These are phyloP conservation scores for Phytophthora citrophthora DNA, from an alignment of 352 stramenopile genomes.

Conservation along the genomic window DNA sequence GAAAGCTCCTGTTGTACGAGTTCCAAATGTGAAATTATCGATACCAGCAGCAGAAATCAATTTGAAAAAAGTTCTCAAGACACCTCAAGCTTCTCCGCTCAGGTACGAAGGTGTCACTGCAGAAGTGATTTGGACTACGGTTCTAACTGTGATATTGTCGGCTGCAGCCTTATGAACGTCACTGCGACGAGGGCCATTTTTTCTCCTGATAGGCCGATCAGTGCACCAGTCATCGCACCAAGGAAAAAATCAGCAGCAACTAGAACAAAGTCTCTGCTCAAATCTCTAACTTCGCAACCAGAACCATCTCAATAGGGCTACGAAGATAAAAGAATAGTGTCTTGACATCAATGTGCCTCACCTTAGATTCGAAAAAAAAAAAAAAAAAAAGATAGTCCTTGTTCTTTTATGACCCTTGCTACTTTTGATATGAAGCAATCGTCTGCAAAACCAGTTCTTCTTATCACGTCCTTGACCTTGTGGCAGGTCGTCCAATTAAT, in stretches of 20 bases:
- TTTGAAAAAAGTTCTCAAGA: constrained; percentile 23
- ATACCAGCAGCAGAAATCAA: constrained; percentile 7
- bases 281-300: constrained; percentile 14
- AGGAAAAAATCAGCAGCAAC: constrained; percentile 49
- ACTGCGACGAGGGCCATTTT: constrained; percentile 43
- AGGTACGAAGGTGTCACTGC: constrained; percentile 21
- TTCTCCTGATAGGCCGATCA: constrained; percentile 56
- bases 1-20: constrained; percentile 20
- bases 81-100: constrained; percentile 27
- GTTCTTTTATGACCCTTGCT: too few species aligned
- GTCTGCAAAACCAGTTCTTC: too few species aligned
- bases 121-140: too few species aligned
- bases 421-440: too few species aligned
- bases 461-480: too few species aligned
- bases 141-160: background rate
- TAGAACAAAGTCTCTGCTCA: constrained; percentile 27
- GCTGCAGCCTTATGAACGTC: constrained; percentile 44
- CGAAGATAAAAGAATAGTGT: too few species aligned
- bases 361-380: too few species aligned
- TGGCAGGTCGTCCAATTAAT: too few species aligned
- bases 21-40: constrained; percentile 24
- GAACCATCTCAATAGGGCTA: constrained; percentile 13
- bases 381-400: too few species aligned
- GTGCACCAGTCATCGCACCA: constrained; percentile 45
- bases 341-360: too few species aligned